Percentiles rank a stretch among this genome's conserved stretches.
phyloP scores from a whole-genome alignment of 2,329 filamentous ascomycete species.

The Aurifilum marmelostoma region DNA sequence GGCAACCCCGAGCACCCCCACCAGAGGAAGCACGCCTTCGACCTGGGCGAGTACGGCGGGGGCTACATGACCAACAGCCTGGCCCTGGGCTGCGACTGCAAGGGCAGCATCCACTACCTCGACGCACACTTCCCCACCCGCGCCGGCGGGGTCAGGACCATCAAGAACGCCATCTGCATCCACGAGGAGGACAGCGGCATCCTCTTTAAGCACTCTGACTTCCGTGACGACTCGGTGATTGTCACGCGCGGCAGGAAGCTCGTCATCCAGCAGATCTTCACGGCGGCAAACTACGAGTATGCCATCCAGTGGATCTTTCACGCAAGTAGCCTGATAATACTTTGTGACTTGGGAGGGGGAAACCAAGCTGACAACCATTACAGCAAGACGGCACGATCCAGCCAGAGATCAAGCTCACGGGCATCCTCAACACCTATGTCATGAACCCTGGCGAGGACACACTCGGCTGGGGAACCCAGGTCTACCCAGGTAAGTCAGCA shows the following conservation, averaged over 20 bases:
- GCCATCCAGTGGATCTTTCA: constrained; percentile 82
- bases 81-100: constrained; percentile 80
- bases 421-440: constrained; percentile 89
- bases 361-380: not conserved
- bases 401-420: constrained; percentile 88
- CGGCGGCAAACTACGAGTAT: constrained; percentile 95
- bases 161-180: constrained; percentile 94
- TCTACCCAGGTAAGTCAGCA: constrained; percentile 66
- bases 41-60: constrained; percentile 79
- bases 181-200: constrained; percentile 94
- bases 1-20: constrained; percentile 80
- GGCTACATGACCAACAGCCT: constrained; percentile 85
- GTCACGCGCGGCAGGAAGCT: constrained; percentile 86
- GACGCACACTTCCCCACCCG: constrained; percentile 83
- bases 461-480: constrained; percentile 86
- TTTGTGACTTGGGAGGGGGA: too few species aligned
- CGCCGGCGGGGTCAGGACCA: constrained; percentile 72
- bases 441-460: constrained; percentile 81
- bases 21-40: constrained; percentile 80
- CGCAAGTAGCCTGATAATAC: constrained; percentile 35
- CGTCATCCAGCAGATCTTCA: constrained; percentile 89
- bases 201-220: constrained; percentile 92
- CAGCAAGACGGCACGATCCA: constrained; percentile 87
- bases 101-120: constrained; percentile 89
- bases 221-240: constrained; percentile 84